Evolutionary conservation across 352 stramenopile species (phyloP).

Genomic region (Blastocystis sp.): DNA sequence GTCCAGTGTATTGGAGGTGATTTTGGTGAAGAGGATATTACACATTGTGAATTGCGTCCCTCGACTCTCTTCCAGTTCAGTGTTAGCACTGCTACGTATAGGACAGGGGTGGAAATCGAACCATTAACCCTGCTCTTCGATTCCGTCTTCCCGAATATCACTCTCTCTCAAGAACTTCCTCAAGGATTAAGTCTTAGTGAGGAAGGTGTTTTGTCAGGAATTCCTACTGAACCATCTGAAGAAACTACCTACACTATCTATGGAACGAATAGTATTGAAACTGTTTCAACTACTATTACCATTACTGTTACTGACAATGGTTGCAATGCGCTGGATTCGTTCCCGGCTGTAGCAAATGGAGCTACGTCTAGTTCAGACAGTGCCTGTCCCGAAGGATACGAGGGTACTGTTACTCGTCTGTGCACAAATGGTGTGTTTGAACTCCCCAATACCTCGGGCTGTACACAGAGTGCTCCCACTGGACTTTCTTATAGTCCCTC

Average conservation of each 20-base stretch:
- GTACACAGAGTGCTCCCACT: not conserved
- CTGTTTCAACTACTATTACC: not conserved
- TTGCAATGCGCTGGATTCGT: not conserved
- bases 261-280: not conserved
- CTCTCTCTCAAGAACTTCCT: not conserved
- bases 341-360: not conserved
- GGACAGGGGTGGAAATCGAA: not conserved
- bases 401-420: not conserved
- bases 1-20: not conserved
- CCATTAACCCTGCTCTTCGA: not conserved
- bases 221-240: not conserved
- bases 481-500: not conserved
- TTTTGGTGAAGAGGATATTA: not conserved
- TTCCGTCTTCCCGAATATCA: not conserved
- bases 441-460: not conserved
- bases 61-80: not conserved
- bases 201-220: not conserved
- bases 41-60: not conserved
- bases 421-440: slow-evolving; percentile 13
- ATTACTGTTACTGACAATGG: slow-evolving; percentile 15
- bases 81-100: not conserved
- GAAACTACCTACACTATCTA: not conserved
- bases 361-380: not conserved
- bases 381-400: not conserved
- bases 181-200: not conserved